phyloP scores from a whole-genome alignment of 176 grass and related monocot species.

The Phoenix dactylifera region DNA sequence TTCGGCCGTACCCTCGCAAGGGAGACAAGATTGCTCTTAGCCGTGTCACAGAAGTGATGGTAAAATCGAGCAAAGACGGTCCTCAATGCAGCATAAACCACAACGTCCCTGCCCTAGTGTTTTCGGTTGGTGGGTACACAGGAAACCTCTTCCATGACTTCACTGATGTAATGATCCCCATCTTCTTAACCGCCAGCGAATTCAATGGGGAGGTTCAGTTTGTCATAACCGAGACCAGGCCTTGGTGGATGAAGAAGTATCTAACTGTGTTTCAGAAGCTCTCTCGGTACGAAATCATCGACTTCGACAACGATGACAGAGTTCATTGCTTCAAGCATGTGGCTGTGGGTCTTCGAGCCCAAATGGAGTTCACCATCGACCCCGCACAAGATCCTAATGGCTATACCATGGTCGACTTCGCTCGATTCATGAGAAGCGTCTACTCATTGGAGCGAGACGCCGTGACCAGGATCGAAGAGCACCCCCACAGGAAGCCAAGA shows the following conservation, averaged over 20 bases:
- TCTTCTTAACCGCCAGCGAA: constrained; percentile 47
- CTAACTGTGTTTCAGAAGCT: constrained; percentile 42
- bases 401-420: constrained; percentile 60
- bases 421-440: constrained; percentile 35
- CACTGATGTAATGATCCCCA: constrained; percentile 44
- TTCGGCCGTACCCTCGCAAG: constrained; percentile 51
- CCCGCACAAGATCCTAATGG: constrained; percentile 44
- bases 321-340: constrained; percentile 56
- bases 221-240: constrained; percentile 50
- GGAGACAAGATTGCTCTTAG: constrained; percentile 28
- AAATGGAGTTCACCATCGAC: constrained; percentile 66
- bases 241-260: constrained; percentile 65
- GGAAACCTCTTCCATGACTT: constrained; percentile 89
- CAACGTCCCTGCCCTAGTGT: constrained; percentile 40
- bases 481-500: constrained; percentile 26
- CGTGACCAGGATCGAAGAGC: constrained; percentile 32
- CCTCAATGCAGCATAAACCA: constrained; percentile 40
- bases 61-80: background rate
- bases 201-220: constrained; percentile 63
- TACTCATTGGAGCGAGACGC: constrained; percentile 28
- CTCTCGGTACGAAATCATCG: constrained; percentile 42
- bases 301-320: constrained; percentile 39
- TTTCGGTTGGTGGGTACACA: constrained; percentile 59
- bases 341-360: constrained; percentile 39
- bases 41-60: background rate